Conservation (phyloP, 768 basidiomycete genomes). For the Leccinum broughii region DNA sequence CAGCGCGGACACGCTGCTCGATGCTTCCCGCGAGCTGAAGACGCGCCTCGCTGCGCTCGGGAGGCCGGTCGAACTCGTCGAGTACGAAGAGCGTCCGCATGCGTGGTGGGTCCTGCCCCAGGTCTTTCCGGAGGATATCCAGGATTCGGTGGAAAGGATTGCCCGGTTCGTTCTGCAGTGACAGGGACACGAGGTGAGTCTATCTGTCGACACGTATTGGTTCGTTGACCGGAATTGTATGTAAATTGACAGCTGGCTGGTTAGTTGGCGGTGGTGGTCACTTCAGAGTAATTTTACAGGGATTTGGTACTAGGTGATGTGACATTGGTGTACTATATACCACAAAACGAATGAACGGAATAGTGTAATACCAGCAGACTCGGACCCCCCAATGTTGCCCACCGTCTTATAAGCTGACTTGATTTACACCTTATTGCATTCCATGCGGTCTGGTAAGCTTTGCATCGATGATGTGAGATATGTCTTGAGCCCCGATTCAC, state of each 20-base stretch:
- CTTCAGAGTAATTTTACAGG: not conserved
- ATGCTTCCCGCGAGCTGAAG: constrained; percentile 12
- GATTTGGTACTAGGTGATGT: too few species aligned
- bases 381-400: too few species aligned
- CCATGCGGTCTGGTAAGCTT: too few species aligned
- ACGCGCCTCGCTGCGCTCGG: not conserved
- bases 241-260: not conserved
- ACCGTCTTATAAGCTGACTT: too few species aligned
- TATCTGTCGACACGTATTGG: too few species aligned
- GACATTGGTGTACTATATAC: not conserved
- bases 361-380: too few species aligned
- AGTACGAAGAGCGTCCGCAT: constrained; percentile 27
- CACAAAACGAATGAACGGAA: not conserved
- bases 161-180: constrained; percentile 6
- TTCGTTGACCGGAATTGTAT: not conserved
- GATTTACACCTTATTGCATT: too few species aligned
- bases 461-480: too few species aligned
- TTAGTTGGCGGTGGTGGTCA: not conserved
- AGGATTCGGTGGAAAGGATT: constrained; percentile 14
- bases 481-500: too few species aligned
- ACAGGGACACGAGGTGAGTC: not conserved
- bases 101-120: constrained; percentile 21
- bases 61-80: constrained; percentile 22
- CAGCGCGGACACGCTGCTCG: constrained; percentile 15
- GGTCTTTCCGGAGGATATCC: constrained; percentile 16